A percentile compares a stretch with the other conserved stretches of the same genome.
phyloP scores from a whole-genome alignment of 169 alveolate species.

The Plasmodium vinckei region DNA sequence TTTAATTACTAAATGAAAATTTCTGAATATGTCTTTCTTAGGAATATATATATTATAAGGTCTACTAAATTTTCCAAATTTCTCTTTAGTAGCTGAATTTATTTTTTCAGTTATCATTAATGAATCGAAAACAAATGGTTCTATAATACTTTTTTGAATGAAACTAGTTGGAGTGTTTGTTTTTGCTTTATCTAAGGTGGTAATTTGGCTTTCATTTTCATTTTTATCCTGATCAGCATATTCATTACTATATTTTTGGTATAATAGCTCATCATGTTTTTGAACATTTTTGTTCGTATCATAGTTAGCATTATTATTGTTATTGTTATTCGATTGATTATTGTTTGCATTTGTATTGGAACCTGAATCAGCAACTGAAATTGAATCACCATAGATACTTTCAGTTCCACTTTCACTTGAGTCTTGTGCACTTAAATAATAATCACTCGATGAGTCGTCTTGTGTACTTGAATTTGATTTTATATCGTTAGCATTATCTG shows the following conservation, averaged over 20 bases:
- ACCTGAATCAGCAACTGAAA: too few relatives aligned
- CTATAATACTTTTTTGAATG: constrained; percentile 8
- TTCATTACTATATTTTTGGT: background rate
- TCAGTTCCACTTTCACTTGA: too few relatives aligned
- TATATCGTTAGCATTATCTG: background rate
- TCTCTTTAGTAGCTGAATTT: background rate
- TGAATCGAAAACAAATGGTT: constrained; percentile 15
- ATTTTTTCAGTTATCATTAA: constrained; percentile 28
- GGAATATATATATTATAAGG: constrained; percentile 70
- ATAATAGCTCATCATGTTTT: too few relatives aligned
- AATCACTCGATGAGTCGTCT: too few relatives aligned
- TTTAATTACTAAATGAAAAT: constrained; percentile 38
- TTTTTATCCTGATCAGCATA: background rate
- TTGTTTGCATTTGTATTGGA: too few relatives aligned
- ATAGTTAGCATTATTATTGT: too few relatives aligned
- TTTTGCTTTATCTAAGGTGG: background rate
- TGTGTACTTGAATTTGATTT: too few relatives aligned
- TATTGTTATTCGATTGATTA: too few relatives aligned
- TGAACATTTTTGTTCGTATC: too few relatives aligned
- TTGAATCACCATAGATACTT: too few relatives aligned
- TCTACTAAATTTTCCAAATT: constrained; percentile 45
- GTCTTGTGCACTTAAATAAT: too few relatives aligned
- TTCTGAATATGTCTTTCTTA: constrained; percentile 24
- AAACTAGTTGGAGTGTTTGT: constrained; percentile 1
- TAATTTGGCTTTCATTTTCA: background rate